Conservation (phyloP, 2,329 filamentous ascomycete species). For the Aspergillus ochraceus region DNA sequence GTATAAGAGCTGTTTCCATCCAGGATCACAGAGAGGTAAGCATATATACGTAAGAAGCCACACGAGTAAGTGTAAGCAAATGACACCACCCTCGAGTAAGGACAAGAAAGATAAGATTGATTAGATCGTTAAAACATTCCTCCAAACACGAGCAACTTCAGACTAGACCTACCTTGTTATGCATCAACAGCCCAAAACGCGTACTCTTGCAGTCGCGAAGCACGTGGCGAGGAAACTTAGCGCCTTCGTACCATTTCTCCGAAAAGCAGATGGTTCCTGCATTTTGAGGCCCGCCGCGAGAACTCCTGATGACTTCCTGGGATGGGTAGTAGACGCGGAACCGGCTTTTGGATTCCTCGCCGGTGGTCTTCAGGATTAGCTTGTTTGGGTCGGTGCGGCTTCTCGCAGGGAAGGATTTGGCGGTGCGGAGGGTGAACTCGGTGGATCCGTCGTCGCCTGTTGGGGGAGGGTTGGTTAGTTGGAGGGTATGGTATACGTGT, state of each 20-base stretch:
- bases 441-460: conserved; percentile 49
- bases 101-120: no score
- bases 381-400: conserved; percentile 45
- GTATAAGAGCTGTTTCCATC: conserved; percentile 32
- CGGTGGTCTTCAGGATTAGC: conserved; percentile 32
- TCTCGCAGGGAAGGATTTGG: conserved; percentile 23
- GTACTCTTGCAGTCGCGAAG: conserved; percentile 75
- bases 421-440: conserved; percentile 43
- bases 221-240: conserved; percentile 68
- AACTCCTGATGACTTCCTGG: conserved; percentile 63
- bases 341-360: conserved; percentile 48
- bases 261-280: conserved; percentile 84
- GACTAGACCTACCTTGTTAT: conserved; percentile 70
- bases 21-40: background rate
- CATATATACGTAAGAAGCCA: no score
- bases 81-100: no score
- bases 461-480: background rate
- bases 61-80: no score
- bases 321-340: conserved; percentile 83
- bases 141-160: background rate
- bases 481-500: background rate
- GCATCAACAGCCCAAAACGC: conserved; percentile 73
- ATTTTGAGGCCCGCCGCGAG: conserved; percentile 61
- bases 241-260: conserved; percentile 67
- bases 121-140: no score